Evolutionary conservation across 306 rosid genomes (phyloP).

Genomic region (Pachyrhizus erosus): DNA sequence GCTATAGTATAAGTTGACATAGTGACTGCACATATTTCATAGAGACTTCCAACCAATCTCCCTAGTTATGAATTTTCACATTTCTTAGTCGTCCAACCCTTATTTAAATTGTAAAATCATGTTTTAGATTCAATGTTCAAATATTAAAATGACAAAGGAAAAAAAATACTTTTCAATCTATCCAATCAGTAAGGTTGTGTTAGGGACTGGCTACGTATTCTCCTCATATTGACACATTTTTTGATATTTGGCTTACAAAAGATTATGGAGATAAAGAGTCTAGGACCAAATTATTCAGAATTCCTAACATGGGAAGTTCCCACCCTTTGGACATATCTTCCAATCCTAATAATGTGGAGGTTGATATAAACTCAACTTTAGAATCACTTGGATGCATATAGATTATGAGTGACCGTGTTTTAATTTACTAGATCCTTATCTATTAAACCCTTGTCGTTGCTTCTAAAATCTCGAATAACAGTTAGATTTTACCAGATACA

Average conservation of each 20-base stretch:
- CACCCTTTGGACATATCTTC: slow-evolving; percentile 4
- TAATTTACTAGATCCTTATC: background rate
- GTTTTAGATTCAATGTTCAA: too few relatives aligned
- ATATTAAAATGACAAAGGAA: too few relatives aligned
- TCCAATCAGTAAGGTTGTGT: too few relatives aligned
- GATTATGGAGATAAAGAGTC: background rate
- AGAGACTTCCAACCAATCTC: too few relatives aligned
- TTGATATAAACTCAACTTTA: background rate
- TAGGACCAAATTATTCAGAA: background rate
- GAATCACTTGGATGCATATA: background rate
- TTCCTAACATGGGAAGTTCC: background rate
- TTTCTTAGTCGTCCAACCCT: too few relatives aligned
- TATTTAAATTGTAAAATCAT: too few relatives aligned
- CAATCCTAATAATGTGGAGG: slow-evolving; percentile 7
- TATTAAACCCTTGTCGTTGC: background rate
- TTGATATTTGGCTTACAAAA: background rate
- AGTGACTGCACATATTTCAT: too few relatives aligned
- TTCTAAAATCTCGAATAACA: slow-evolving; percentile 37
- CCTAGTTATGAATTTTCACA: too few relatives aligned
- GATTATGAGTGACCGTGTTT: background rate
- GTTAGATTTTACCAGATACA: slow-evolving; percentile 28
- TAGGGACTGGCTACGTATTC: too few relatives aligned
- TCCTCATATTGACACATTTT: background rate
- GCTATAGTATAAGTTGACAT: too few relatives aligned
- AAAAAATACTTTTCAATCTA: too few relatives aligned